Conservation (phyloP, 306 rosid genomes). For the Sicyos baderoa region DNA sequence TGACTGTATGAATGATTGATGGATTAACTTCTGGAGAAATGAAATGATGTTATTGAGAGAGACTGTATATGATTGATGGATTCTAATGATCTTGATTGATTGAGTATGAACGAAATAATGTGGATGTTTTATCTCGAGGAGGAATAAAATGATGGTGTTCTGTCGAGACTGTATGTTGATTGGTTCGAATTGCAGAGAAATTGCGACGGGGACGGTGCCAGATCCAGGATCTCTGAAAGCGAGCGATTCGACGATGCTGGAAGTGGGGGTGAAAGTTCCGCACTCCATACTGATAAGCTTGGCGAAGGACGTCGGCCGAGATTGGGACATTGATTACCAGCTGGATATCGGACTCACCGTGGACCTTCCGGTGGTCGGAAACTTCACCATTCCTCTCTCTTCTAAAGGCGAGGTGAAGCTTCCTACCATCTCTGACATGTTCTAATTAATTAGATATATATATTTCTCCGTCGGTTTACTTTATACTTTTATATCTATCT, state of each 20-base stretch:
- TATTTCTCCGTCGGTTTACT: not conserved
- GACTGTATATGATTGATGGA: too few species aligned
- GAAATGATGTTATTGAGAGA: too few species aligned
- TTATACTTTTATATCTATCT: not conserved
- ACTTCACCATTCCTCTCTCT: slow-evolving; percentile 64
- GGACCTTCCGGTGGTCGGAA: slow-evolving; percentile 68
- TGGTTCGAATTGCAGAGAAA: slow-evolving; percentile 43
- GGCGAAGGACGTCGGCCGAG: slow-evolving; percentile 60
- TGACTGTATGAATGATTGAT: too few species aligned
- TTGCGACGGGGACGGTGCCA: slow-evolving; percentile 59
- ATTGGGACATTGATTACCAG: slow-evolving; percentile 83
- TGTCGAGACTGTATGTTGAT: too few species aligned
- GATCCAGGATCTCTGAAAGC: slow-evolving; percentile 77
- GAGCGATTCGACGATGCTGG: slow-evolving; percentile 39
- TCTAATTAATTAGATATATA: slow-evolving; percentile 14
- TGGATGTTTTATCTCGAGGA: too few species aligned
- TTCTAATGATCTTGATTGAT: too few species aligned
- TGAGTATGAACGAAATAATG: too few species aligned
- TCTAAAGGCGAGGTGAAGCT: slow-evolving; percentile 75
- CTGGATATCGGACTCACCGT: slow-evolving; percentile 47
- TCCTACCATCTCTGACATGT: slow-evolving; percentile 43
- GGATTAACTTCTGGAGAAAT: too few species aligned
- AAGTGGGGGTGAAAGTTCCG: slow-evolving; percentile 63
- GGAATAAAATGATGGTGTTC: too few species aligned
- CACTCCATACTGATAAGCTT: slow-evolving; percentile 53